Evolutionary conservation across 768 basidiomycete species (phyloP).

Genomic region (Tricholoma terreum): DNA sequence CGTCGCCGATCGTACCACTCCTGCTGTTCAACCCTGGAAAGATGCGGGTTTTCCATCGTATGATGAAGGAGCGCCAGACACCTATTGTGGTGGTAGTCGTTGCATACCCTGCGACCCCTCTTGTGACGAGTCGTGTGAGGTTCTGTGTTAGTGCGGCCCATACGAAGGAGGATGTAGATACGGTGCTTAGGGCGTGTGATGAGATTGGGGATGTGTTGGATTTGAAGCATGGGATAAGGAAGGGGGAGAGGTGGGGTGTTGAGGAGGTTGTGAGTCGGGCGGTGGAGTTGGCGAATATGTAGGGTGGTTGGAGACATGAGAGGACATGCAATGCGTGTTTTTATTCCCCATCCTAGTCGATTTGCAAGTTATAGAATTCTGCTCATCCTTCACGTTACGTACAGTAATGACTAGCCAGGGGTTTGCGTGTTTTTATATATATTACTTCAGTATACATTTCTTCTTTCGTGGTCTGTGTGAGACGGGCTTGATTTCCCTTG

Average conservation of each 20-base stretch:
- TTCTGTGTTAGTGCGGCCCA: conserved; percentile 95
- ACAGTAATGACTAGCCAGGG: no score
- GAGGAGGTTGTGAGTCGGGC: conserved; percentile 72
- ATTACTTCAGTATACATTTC: no score
- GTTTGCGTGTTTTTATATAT: no score
- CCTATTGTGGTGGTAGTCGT: conserved; percentile 90
- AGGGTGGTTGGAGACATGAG: not conserved
- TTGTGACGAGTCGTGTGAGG: conserved; percentile 83
- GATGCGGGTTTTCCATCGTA: conserved; percentile 85
- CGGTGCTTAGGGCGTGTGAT: conserved; percentile 80
- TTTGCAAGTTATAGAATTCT: not conserved
- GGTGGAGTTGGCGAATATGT: conserved; percentile 55
- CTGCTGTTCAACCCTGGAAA: conserved; percentile 92
- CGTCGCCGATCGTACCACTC: conserved; percentile 91
- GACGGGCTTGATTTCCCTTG: no score
- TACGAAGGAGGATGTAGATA: conserved; percentile 96
- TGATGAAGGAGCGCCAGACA: conserved; percentile 79
- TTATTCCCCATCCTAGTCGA: not conserved
- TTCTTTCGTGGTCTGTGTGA: no score
- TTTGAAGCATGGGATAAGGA: conserved; percentile 69
- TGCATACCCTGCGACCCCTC: conserved; percentile 85
- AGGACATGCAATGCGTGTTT: not conserved
- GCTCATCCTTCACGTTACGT: not conserved
- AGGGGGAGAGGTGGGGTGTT: conserved; percentile 68
- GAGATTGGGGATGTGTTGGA: conserved; percentile 90